A percentile compares a stretch with the other conserved stretches of the same genome.
Evolutionary conservation across 257 asterid species (phyloP).

Genomic region (Rehmannia glutinosa): DNA sequence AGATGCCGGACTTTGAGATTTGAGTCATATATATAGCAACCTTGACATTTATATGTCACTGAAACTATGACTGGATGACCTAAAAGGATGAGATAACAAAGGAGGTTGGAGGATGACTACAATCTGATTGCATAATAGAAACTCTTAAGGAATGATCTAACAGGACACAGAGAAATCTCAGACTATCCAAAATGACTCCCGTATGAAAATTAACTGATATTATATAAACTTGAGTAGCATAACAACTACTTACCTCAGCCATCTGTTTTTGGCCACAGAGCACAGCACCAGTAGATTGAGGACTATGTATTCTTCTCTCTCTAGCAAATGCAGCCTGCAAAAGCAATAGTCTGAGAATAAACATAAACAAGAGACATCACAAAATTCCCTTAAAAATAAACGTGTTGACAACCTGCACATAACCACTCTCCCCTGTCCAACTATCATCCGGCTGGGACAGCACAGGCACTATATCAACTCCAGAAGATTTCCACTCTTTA

Average conservation of each 20-base stretch:
- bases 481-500: constrained; percentile 74
- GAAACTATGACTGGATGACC: not conserved
- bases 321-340: constrained; percentile 81
- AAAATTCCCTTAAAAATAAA: not conserved
- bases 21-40: not conserved
- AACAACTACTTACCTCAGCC: constrained; percentile 67
- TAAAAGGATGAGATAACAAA: not conserved
- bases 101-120: not conserved
- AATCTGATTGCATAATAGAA: not conserved
- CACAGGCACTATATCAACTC: constrained; percentile 83
- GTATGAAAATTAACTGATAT: not conserved
- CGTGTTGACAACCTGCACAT: constrained; percentile 69
- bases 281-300: constrained; percentile 84
- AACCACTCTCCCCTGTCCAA: constrained; percentile 87
- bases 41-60: not conserved
- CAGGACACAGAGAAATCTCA: not conserved
- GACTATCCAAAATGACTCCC: constrained; percentile 4
- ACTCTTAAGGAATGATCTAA: not conserved
- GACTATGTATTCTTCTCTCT: constrained; percentile 46
- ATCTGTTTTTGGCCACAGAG: constrained; percentile 96
- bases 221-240: not conserved
- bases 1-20: not conserved
- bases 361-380: not conserved
- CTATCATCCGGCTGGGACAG: constrained; percentile 74
- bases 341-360: constrained; percentile 21